A percentile compares a stretch with the other conserved stretches of the same genome.
Evolutionary conservation across 2,329 filamentous ascomycete genomes (phyloP).

Genomic region (Talaromyces sp.): DNA sequence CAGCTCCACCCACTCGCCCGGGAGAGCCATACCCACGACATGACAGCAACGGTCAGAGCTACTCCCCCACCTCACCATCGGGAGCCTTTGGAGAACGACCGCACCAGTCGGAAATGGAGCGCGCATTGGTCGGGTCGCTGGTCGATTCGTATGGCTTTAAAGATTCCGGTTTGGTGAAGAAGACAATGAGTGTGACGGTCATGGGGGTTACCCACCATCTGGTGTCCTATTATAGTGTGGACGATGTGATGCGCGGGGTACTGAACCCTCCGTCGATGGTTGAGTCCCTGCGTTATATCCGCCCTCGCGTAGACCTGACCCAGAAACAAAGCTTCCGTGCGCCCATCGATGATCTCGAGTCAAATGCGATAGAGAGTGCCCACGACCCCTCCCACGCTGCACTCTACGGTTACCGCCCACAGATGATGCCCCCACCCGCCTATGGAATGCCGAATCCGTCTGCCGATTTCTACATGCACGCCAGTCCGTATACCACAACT

Average conservation of each 20-base stretch:
- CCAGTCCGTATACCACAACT: slow-evolving; percentile 34
- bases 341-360: slow-evolving; percentile 64
- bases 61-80: slow-evolving; percentile 43
- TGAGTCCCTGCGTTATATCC: slow-evolving; percentile 52
- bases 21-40: slow-evolving; percentile 57
- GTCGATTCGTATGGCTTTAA: slow-evolving; percentile 93
- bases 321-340: slow-evolving; percentile 68
- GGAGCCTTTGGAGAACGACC: slow-evolving; percentile 41
- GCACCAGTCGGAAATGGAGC: slow-evolving; percentile 52
- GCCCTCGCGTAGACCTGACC: slow-evolving; percentile 61
- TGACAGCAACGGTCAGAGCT: slow-evolving; percentile 41
- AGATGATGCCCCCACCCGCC: slow-evolving; percentile 36
- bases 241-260: slow-evolving; percentile 69
- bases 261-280: slow-evolving; percentile 63
- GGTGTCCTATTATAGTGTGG: slow-evolving; percentile 83
- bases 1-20: slow-evolving; percentile 47
- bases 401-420: slow-evolving; percentile 46
- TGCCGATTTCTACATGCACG: slow-evolving; percentile 42
- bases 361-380: slow-evolving; percentile 40
- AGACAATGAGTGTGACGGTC: slow-evolving; percentile 81
- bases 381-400: slow-evolving; percentile 41
- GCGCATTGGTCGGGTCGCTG: slow-evolving; percentile 74
- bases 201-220: slow-evolving; percentile 78
- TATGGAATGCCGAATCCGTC: slow-evolving; percentile 40
- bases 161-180: slow-evolving; percentile 79